Evolutionary conservation across 1,284 basidiomycete species (phyloP).

Genomic region (Rugosomyces carneus): DNA sequence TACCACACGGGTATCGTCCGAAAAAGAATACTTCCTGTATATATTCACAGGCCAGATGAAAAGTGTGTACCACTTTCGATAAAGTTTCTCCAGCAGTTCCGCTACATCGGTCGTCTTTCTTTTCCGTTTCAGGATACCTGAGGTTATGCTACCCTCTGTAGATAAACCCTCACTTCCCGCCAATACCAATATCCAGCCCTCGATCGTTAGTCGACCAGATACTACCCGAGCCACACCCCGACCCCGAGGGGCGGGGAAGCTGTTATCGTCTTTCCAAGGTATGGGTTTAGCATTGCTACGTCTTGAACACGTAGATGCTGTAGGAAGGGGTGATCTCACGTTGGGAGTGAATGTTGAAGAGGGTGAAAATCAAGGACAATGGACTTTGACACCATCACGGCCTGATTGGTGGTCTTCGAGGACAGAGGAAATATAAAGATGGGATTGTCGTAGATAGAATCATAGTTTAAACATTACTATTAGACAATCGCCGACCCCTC

Average conservation of each 20-base stretch:
- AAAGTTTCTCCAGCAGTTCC: not conserved
- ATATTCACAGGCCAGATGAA: constrained; percentile 34
- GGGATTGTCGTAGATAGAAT: not conserved
- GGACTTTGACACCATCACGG: constrained; percentile 51
- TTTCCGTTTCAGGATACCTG: constrained; percentile 12
- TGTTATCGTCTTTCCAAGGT: constrained; percentile 51
- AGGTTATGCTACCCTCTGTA: constrained; percentile 13
- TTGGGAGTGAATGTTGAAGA: constrained; percentile 32
- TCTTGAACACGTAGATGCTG: constrained; percentile 50
- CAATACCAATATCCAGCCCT: constrained; percentile 34
- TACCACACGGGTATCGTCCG: constrained; percentile 92
- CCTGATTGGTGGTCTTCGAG: constrained; percentile 65
- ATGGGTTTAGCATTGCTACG: constrained; percentile 67
- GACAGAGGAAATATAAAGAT: constrained; percentile 11
- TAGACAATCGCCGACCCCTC: not conserved
- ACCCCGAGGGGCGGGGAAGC: constrained; percentile 61
- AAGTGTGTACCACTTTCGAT: constrained; percentile 19
- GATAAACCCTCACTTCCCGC: constrained; percentile 22
- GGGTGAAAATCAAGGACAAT: constrained; percentile 24
- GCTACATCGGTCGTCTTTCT: not conserved
- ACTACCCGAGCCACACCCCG: constrained; percentile 28
- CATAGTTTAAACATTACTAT: not conserved
- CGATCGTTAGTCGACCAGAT: constrained; percentile 18
- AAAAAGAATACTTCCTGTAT: constrained; percentile 85
- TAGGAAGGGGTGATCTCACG: constrained; percentile 32